Evolutionary conservation across 257 asterid species (phyloP).

Genomic region (Fraxinus americana): DNA sequence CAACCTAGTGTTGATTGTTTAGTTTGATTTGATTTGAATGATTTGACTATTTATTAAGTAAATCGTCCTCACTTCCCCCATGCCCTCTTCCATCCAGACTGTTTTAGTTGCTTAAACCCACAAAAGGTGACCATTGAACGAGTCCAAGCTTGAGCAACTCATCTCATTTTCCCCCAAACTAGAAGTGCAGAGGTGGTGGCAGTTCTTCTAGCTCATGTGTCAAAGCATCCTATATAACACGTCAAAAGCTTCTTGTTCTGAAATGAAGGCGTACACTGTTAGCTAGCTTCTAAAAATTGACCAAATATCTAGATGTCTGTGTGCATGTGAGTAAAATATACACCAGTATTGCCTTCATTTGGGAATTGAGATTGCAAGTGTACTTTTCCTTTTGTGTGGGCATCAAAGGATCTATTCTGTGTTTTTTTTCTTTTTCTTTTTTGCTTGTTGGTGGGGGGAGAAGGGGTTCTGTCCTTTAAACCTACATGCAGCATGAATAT

Average conservation of each 20-base stretch:
- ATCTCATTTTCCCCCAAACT: background rate
- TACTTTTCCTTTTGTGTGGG: background rate
- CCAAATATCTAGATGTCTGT: too few species aligned
- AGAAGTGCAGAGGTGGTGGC: background rate
- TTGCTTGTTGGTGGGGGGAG: background rate
- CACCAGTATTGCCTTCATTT: too few species aligned
- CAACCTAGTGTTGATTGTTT: background rate
- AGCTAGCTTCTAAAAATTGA: too few species aligned
- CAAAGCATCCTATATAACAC: background rate
- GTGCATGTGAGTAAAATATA: too few species aligned
- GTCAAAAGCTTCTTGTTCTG: too few species aligned
- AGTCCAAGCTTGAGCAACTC: background rate
- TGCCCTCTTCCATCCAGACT: background rate
- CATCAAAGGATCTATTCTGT: background rate
- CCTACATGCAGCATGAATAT: background rate
- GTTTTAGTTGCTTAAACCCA: background rate
- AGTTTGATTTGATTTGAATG: background rate
- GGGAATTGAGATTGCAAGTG: too few species aligned
- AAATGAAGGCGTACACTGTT: too few species aligned
- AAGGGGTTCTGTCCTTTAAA: background rate
- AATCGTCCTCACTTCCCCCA: background rate
- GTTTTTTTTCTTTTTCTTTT: background rate
- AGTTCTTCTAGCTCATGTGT: background rate
- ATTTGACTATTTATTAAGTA: background rate
- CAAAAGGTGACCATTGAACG: too few species aligned